Evolutionary conservation across 1,284 basidiomycete genomes (phyloP).

Genomic region (Boletus subluridellus): DNA sequence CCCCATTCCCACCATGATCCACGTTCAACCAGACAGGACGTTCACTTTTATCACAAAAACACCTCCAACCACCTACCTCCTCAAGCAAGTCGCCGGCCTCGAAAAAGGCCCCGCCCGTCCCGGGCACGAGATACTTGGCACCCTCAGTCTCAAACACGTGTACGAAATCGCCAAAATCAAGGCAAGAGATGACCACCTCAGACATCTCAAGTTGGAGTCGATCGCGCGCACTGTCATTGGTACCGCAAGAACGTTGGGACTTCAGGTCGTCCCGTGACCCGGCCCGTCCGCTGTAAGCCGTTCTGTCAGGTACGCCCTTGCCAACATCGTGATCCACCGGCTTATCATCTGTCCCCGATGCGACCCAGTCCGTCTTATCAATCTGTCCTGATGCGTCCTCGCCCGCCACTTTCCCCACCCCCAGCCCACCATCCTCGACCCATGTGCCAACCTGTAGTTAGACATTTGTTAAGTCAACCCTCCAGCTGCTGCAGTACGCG

Average conservation of each 20-base stretch:
- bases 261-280: conserved; percentile 80
- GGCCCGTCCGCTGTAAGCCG: conserved; percentile 23
- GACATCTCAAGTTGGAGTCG: conserved; percentile 77
- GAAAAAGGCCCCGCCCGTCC: conserved; percentile 85
- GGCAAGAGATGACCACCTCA: conserved; percentile 83
- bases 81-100: conserved; percentile 89
- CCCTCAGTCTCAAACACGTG: conserved; percentile 92
- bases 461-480: conserved; percentile 20
- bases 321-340: conserved; percentile 15
- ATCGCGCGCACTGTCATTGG: conserved; percentile 87
- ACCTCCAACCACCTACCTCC: conserved; percentile 87
- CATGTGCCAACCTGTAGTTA: conserved; percentile 29
- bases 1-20: conserved; percentile 88
- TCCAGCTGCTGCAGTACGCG: conserved; percentile 18
- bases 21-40: conserved; percentile 90
- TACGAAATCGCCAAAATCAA: conserved; percentile 99
- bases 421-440: conserved; percentile 5
- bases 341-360: conserved; percentile 20
- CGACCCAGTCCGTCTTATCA: conserved; percentile 26
- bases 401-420: conserved; percentile 11
- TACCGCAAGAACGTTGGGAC: conserved; percentile 79
- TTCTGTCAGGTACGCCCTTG: conserved; percentile 27
- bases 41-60: conserved; percentile 93
- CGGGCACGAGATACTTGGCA: conserved; percentile 74
- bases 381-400: conserved; percentile 7